Evolutionary conservation across 495 filamentous ascomycete genomes (phyloP), one percentile per base, ranked within the genome.

Genomic region (Glonium stellatum): DNA sequence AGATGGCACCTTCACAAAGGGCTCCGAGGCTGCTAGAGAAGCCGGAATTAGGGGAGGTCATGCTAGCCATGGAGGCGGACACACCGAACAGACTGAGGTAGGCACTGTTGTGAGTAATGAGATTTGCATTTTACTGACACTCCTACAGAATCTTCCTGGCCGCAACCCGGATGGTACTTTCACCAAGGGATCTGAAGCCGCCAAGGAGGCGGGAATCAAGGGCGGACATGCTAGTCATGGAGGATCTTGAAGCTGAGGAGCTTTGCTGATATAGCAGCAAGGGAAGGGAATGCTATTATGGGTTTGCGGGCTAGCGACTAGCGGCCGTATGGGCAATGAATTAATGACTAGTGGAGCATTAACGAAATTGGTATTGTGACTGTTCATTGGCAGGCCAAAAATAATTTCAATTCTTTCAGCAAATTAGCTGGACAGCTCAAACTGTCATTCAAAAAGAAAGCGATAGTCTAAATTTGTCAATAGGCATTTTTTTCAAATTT

Each of bases 131-230:
- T n/a, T 23, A 13, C 18, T 10, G 19, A 36, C 5, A 21, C 42
- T 60, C n/a, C 50, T 10, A 23, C 19, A 31, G 22, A 23, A 4
- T 12, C 48, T 57, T 5, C 15, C 44, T n/a, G 62, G 56, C 51
- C 64, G 64, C 53, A 64, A 63, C 51, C 58, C 67, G 8, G 65
- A 67, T 36, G 68, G 68, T 21, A 67, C 68, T 35, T 70, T 70
- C 68, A 50, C 47, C 36, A 57, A 59, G 36, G 68, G 65, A 46
- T 57, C 56, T 8, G 61, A 70, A 51, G 49, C 63, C 8, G 64
- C 68, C 21, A 68, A 64, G 25, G 65, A 68, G 49, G 66, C 66
- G 15, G 68, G 68, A n/a, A 13, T 50, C 21, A 63, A 57, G 23
- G 68, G 65, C 15, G 65, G 65, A 21, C 65, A 63, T 55, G 54